Percentiles rank a stretch among this genome's conserved stretches.
Evolutionary conservation across 1,284 basidiomycete species (phyloP).

Genomic region (Pseudozyma thailandica): DNA sequence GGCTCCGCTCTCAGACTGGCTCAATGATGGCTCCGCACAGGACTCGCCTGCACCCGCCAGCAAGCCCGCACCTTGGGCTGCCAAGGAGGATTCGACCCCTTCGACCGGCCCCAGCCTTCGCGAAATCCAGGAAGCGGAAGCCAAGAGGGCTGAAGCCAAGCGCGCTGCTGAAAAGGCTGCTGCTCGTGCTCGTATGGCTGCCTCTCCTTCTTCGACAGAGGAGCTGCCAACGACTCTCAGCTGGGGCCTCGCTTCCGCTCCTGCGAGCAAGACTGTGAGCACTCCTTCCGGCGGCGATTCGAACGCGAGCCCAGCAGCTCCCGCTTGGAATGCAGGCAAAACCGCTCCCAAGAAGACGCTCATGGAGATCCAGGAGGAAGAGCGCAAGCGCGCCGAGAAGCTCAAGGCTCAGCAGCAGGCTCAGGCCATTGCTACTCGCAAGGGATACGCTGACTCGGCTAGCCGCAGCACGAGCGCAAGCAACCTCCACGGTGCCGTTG

Average conservation of each 20-base stretch:
- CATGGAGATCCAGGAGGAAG: constrained; percentile 99
- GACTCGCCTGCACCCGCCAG: constrained; percentile 34
- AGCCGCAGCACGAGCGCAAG: constrained; percentile 13
- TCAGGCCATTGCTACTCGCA: constrained; percentile 67
- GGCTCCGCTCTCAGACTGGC: constrained; percentile 47
- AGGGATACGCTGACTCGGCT: constrained; percentile 80
- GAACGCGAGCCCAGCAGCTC: constrained; percentile 70
- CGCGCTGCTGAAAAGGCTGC: constrained; percentile 69
- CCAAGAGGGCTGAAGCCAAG: constrained; percentile 78
- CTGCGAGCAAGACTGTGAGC: constrained; percentile 64
- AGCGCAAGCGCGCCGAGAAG: constrained; percentile 72
- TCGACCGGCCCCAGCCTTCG: constrained; percentile 74
- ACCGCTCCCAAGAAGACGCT: constrained; percentile 83
- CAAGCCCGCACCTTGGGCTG: constrained; percentile 64
- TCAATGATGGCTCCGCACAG: constrained; percentile 28
- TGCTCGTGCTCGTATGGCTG: constrained; percentile 63
- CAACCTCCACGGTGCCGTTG: constrained; percentile 71
- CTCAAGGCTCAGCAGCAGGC: constrained; percentile 74
- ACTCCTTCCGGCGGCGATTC: constrained; percentile 71
- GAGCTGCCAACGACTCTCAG: constrained; percentile 65
- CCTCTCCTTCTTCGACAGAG: constrained; percentile 57
- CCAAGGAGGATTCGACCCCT: constrained; percentile 39
- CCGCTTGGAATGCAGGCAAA: constrained; percentile 52
- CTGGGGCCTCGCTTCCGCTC: constrained; percentile 70
- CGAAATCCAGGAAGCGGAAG: constrained; percentile 95